These are phyloP conservation scores for Xylariaceae sp. DNA, from an alignment of 2,329 filamentous ascomycete species.

Conservation along the genomic window DNA sequence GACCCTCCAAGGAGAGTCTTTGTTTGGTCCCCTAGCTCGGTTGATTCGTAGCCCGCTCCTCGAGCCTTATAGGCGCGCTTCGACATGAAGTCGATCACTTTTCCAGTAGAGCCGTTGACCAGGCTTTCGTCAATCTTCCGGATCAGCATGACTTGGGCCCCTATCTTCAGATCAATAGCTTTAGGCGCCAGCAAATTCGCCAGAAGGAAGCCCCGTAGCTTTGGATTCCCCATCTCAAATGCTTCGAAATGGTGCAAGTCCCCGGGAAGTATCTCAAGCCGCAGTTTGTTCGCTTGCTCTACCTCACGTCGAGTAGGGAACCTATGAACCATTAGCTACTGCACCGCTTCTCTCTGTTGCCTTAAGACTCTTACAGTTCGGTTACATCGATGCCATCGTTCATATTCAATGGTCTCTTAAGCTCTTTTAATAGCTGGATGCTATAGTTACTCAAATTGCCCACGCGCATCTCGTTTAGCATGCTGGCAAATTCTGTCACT, in stretches of 20 bases:
- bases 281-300: slow-evolving; percentile 73
- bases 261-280: slow-evolving; percentile 70
- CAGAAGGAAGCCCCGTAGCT: slow-evolving; percentile 71
- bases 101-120: slow-evolving; percentile 91
- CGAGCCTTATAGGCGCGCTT: slow-evolving; percentile 38
- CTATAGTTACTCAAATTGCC: slow-evolving; percentile 76
- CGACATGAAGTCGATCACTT: slow-evolving; percentile 72
- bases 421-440: slow-evolving; percentile 67
- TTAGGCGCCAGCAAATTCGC: slow-evolving; percentile 91
- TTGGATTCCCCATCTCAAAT: slow-evolving; percentile 68
- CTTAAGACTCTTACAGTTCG: slow-evolving; percentile 59
- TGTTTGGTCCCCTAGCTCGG: slow-evolving; percentile 41
- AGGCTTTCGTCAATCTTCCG: slow-evolving; percentile 95
- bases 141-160: slow-evolving; percentile 98
- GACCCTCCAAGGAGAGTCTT: slow-evolving; percentile 51
- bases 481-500: slow-evolving; percentile 70
- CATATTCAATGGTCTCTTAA: slow-evolving; percentile 68
- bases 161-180: slow-evolving; percentile 75
- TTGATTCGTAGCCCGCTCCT: slow-evolving; percentile 29
- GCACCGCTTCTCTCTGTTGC: not conserved
- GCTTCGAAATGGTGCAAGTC: slow-evolving; percentile 66
- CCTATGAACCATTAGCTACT: slow-evolving; percentile 31
- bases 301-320: slow-evolving; percentile 91
- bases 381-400: slow-evolving; percentile 77
- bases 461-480: slow-evolving; percentile 97